Evolutionary conservation across 2,329 filamentous ascomycete species (phyloP), one percentile per base, ranked within the genome.

Genomic region (Chrysoporthe austroafricana): DNA sequence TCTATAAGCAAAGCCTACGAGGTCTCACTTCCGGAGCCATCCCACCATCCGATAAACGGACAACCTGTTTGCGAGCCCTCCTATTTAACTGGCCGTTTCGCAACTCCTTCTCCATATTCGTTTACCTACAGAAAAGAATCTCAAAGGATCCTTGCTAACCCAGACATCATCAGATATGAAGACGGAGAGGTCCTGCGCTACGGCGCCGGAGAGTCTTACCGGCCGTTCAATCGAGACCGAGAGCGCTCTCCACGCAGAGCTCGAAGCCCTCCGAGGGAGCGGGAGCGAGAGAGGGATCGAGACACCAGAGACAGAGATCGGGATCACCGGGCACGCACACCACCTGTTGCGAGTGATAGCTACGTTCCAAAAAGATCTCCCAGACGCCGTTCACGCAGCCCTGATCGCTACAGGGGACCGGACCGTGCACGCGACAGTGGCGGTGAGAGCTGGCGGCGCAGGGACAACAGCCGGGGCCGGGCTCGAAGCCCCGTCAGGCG

Each of bases 101-200:
- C 61, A 52, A 13, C 18, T 62, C 39, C 46, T 11, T 42, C 26
- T 43, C 4, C 32, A 16, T 54, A n/a, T 16, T 16, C 44, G 16
- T 26, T 32, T 44, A 44, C 21, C 42, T n/a, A 18, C 21, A 46
- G 32, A 43, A 18, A 46, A n/a, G 21, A 42, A 13, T 36, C 36
- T 43, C 52, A 18, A 14, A 46, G 26, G 9, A 7, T 3, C 9
- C 43, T 8, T 64, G 70, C 73, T 76, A 66, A 75, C 69, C 8
- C 1, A 8, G 9, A 34, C 2, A 7, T 57, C 34, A 61, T 42
- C 68, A 88, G 86, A 74, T 88, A 86, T 73, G 86, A 88, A 71
- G 86, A 88, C 71, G 86, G 86, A 57, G 86, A 88, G 77, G 86
- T 88, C 64, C 84, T 87, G 70, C 81, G 86, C 73, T 88, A 88